Percentiles rank a stretch among this genome's conserved stretches.
These are phyloP conservation scores for Suhomyces wounanorum DNA, from an alignment of 1,139 yeast species.

Conservation along the genomic window DNA sequence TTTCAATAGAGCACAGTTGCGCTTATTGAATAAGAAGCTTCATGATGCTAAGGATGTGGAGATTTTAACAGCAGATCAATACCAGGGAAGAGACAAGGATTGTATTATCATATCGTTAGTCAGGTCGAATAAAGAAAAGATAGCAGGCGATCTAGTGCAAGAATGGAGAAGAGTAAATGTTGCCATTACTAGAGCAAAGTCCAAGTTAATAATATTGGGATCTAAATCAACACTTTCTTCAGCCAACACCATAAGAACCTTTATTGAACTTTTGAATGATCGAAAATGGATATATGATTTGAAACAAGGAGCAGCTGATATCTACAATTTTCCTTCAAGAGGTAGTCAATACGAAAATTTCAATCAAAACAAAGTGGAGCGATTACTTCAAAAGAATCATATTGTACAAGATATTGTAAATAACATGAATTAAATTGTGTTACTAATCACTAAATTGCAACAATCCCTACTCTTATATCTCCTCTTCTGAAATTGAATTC, in stretches of 20 bases:
- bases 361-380: slow-evolving; percentile 13
- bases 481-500: slow-evolving; percentile 30
- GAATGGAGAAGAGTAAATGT: slow-evolving; percentile 95
- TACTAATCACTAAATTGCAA: slow-evolving; percentile 29
- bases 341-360: slow-evolving; percentile 1
- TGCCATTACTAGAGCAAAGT: slow-evolving; percentile 87
- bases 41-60: slow-evolving; percentile 54
- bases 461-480: slow-evolving; percentile 41
- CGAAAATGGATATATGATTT: slow-evolving; percentile 67
- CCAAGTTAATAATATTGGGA: slow-evolving; percentile 82
- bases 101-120: slow-evolving; percentile 87
- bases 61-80: slow-evolving; percentile 89
- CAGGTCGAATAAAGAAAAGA: slow-evolving; percentile 67
- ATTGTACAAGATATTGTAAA: slow-evolving; percentile 30
- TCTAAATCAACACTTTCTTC: slow-evolving; percentile 63
- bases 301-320: slow-evolving; percentile 44
- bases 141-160: slow-evolving; percentile 74
- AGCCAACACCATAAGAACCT: slow-evolving; percentile 58
- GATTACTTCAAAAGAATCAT: slow-evolving; percentile 22
- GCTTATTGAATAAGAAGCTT: slow-evolving; percentile 51
- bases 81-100: slow-evolving; percentile 94
- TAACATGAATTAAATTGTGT: slow-evolving; percentile 12
- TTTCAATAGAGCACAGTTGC: slow-evolving; percentile 79
- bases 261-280: slow-evolving; percentile 59
- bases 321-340: slow-evolving; percentile 29